These are phyloP conservation scores for Paraleonurus japonicus DNA, from an alignment of 257 asterid genomes.

Conservation along the genomic window DNA sequence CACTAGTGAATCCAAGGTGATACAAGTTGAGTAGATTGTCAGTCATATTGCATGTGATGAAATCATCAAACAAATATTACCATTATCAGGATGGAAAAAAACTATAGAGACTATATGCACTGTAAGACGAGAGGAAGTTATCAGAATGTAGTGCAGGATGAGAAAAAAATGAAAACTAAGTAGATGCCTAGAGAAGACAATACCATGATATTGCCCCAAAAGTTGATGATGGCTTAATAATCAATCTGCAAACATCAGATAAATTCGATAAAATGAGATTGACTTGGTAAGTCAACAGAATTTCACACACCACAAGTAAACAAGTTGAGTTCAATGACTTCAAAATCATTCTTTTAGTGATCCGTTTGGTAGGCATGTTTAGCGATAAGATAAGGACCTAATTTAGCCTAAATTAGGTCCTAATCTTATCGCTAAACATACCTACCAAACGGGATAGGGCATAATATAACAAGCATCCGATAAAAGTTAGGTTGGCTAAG, in stretches of 20 bases:
- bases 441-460: too few relatives aligned
- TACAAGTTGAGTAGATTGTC: too few relatives aligned
- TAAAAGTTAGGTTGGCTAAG: not conserved
- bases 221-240: constrained; percentile 1
- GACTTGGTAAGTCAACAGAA: not conserved
- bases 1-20: too few relatives aligned
- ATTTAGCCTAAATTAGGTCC: too few relatives aligned
- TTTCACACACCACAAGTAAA: not conserved
- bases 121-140: not conserved
- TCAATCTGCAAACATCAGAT: constrained; percentile 26
- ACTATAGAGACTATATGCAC: too few relatives aligned
- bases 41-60: too few relatives aligned
- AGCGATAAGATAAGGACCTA: too few relatives aligned
- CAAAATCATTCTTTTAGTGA: not conserved
- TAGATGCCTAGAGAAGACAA: not conserved
- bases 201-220: constrained; percentile 30
- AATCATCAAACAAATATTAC: too few relatives aligned
- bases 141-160: not conserved
- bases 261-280: not conserved
- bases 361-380: too few relatives aligned
- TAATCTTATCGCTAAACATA: too few relatives aligned
- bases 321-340: not conserved
- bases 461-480: not conserved
- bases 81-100: too few relatives aligned
- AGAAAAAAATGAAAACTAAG: not conserved